Base-by-base conservation (phyloP, 2,329 filamentous ascomycete species). In the Aureobasidium sp. region DNA sequence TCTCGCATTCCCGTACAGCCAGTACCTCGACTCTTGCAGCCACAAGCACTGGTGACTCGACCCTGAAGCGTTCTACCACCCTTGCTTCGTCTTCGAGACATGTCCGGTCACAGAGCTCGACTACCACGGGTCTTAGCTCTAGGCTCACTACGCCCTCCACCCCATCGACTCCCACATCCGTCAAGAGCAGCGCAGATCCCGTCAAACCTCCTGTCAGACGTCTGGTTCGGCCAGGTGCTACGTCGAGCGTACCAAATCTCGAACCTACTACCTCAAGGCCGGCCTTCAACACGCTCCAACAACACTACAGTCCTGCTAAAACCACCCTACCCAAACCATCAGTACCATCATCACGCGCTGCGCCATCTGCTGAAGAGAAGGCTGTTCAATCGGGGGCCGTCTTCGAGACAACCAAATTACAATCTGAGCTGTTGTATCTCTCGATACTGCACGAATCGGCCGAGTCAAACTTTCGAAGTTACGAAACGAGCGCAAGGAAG, bases 231-330 rank as follows among this genome's bases (percentile, higher is more conserved):
- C 44, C 60, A 5, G 39, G 12, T 6, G 13, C 13, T 8, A 36
- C 51, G 6, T 39, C 50, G 2, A 50, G 8, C 13, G 37, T 26
- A 23, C 59, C 47, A 5, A 52, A 47, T 10, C 32, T 53, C 27
- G 52, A 55, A 10, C 39, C 60, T 4, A 17, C 36, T 5, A 42
- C 29, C 15, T 29, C 46, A 10, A 80, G 80, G 9, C 83, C 84
- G 0, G 75, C 80, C 51, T 88, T 88, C 72, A 82, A 78, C 52
- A 87, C 82, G 0, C 79, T 84, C 42, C 85, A 88, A 67, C 85
- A 88, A 67, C 84, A 88, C 73, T 88, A 83, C 74, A 86, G 84
- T 32, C 86, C 87, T 0, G 82, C 82, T 48, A 87, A 87, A 68
- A 78, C 77, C 4, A 74, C 79, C 9, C 79, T 82, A 0, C 83